Conservation (phyloP, 495 filamentous ascomycete genomes). For the Terfezia boudieri region DNA sequence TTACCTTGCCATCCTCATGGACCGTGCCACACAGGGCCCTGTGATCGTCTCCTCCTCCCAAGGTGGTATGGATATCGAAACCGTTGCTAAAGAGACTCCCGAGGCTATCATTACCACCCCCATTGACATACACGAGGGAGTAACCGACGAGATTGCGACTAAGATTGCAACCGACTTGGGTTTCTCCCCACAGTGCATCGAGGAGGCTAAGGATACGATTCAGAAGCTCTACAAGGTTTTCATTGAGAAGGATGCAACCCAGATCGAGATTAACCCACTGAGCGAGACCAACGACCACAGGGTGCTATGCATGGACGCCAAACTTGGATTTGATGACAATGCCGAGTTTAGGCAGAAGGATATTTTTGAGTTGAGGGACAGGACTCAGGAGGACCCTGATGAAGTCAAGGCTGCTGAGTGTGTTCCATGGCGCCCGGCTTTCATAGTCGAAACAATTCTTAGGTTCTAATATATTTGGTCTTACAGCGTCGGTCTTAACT, state of each 20-base stretch:
- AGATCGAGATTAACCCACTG: conserved; percentile 98
- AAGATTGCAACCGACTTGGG: conserved; percentile 80
- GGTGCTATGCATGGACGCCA: conserved; percentile 97
- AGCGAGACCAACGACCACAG: conserved; percentile 93
- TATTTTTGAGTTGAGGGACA: conserved; percentile 79
- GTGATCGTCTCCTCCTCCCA: conserved; percentile 95
- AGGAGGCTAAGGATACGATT: conserved; percentile 82
- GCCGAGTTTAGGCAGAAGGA: conserved; percentile 96
- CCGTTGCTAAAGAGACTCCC: conserved; percentile 90
- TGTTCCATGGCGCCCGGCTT: conserved; percentile 2
- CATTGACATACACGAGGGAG: conserved; percentile 81
- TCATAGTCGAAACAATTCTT: background rate
- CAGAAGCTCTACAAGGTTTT: conserved; percentile 98
- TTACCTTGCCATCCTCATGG: conserved; percentile 96
- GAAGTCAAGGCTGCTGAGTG: conserved; percentile 89
- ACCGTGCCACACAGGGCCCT: conserved; percentile 72
- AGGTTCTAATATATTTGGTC: conserved; percentile 8
- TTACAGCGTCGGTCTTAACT: conserved; percentile 58
- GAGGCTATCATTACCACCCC: conserved; percentile 83
- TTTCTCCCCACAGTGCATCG: conserved; percentile 90
- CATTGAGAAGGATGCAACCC: conserved; percentile 91
- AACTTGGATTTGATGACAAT: conserved; percentile 95
- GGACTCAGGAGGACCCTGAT: conserved; percentile 84
- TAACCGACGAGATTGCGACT: conserved; percentile 82
- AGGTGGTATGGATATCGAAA: conserved; percentile 97